These are phyloP conservation scores for Penicillium macrosclerotiorum DNA, from an alignment of 495 filamentous ascomycete genomes.

Conservation along the genomic window DNA sequence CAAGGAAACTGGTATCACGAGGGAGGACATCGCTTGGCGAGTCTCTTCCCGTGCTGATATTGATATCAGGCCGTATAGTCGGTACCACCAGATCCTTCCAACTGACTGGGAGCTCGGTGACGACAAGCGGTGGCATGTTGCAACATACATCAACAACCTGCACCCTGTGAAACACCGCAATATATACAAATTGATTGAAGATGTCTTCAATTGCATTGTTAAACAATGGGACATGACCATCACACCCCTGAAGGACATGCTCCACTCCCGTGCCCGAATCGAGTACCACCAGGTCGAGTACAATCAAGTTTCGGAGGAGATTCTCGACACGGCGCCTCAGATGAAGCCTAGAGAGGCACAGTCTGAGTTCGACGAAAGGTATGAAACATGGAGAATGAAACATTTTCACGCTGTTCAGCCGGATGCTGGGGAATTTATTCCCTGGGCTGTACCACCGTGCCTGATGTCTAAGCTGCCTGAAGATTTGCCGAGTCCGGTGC, in stretches of 20 bases:
- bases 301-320: conserved; percentile 20
- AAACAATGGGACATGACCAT: conserved; percentile 42
- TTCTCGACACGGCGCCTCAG: conserved; percentile 16
- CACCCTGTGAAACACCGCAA: conserved; percentile 36
- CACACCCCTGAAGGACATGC: conserved; percentile 37
- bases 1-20: conserved; percentile 27
- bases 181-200: conserved; percentile 43
- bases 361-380: conserved; percentile 25
- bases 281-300: conserved; percentile 36
- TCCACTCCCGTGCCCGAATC: conserved; percentile 31
- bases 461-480: conserved; percentile 24
- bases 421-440: conserved; percentile 28
- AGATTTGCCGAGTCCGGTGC: conserved; percentile 22
- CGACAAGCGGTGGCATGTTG: conserved; percentile 29
- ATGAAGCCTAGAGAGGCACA: conserved; percentile 17
- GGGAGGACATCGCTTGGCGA: conserved; percentile 44
- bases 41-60: conserved; percentile 30
- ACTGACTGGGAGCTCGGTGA: conserved; percentile 30
- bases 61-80: conserved; percentile 27
- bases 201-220: conserved; percentile 37
- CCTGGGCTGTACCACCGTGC: conserved; percentile 31
- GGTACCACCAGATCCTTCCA: conserved; percentile 39
- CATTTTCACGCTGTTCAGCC: conserved; percentile 27
- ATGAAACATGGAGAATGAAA: conserved; percentile 26
- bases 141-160: conserved; percentile 49